Percentiles rank a stretch among this genome's conserved stretches.
Conservation (phyloP, 768 basidiomycete species). For the Boletus rubropictus region DNA sequence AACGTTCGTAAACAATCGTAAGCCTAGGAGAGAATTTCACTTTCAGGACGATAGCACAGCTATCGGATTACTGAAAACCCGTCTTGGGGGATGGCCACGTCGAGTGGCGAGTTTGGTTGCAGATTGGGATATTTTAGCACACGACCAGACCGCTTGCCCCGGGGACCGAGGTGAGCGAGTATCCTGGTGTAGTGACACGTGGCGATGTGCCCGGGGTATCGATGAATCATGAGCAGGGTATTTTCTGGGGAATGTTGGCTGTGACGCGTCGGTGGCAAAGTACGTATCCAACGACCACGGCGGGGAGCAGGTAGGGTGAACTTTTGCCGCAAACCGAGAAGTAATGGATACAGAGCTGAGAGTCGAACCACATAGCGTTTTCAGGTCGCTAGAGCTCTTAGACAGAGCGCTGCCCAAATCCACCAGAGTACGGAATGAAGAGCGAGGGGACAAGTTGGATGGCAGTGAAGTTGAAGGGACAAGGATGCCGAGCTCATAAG, state of each 20-base stretch:
- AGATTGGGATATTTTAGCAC: constrained; percentile 30
- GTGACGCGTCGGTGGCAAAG: constrained; percentile 6
- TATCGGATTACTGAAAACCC: constrained; percentile 21
- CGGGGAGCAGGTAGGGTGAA: constrained; percentile 2
- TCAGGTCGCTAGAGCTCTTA: constrained; percentile 9
- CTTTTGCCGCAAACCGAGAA: constrained; percentile 14
- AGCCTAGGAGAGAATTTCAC: not conserved
- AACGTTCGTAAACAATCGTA: constrained; percentile 10
- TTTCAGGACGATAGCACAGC: constrained; percentile 9
- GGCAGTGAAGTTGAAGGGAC: not conserved
- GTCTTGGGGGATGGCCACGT: constrained; percentile 15
- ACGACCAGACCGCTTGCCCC: constrained; percentile 23
- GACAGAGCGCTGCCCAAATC: constrained; percentile 5
- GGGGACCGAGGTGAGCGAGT: constrained; percentile 1
- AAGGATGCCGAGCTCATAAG: constrained; percentile 22
- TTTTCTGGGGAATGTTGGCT: constrained; percentile 4
- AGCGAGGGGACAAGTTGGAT: constrained; percentile 13
- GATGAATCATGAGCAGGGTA: constrained; percentile 2
- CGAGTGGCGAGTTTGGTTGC: constrained; percentile 24
- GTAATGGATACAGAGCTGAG: constrained; percentile 19
- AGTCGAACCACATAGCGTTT: constrained; percentile 17
- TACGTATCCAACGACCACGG: constrained; percentile 4
- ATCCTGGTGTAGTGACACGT: constrained; percentile 7
- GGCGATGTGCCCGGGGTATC: constrained; percentile 10
- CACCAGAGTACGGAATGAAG: constrained; percentile 24